A percentile compares a stretch with the other conserved stretches of the same genome.
Conservation (phyloP, 331 rosid genomes). For the Ulmus americana region DNA sequence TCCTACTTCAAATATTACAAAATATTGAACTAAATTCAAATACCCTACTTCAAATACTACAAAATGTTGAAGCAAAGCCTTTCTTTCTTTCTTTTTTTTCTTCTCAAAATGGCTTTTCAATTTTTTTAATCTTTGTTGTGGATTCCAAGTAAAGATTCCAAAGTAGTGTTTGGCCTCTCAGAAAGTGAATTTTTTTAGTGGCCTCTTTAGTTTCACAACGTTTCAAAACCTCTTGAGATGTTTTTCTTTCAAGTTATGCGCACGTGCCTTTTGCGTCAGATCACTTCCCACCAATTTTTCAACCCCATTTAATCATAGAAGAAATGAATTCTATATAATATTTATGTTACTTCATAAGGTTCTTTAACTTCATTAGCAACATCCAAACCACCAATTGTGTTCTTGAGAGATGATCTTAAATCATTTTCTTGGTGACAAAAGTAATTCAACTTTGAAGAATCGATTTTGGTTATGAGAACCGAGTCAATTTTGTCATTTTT, state of each 20-base stretch:
- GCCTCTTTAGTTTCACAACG: neutral
- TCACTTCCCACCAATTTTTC: neutral
- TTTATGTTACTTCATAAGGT: neutral
- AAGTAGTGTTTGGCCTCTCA: neutral
- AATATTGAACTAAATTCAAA: too few relatives aligned
- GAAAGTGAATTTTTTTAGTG: neutral
- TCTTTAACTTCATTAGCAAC: neutral
- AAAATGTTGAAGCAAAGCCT: too few relatives aligned
- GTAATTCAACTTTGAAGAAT: slow-evolving; percentile 1
- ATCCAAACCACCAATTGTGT: neutral
- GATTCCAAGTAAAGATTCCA: slow-evolving; percentile 5
- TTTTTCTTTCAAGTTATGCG: neutral
- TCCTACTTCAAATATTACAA: too few relatives aligned
- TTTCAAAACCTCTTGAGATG: neutral
- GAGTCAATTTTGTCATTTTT: too few relatives aligned
- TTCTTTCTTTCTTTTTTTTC: too few relatives aligned
- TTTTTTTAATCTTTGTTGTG: neutral
- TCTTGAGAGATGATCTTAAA: slow-evolving; percentile 2
- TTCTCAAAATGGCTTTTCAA: neutral
- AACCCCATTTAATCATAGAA: neutral
- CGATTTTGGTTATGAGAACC: neutral
- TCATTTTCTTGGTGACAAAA: neutral
- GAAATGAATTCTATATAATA: neutral
- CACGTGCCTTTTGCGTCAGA: neutral
- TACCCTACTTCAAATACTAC: too few relatives aligned